Percentiles rank a stretch among this genome's conserved stretches.
Conservation (phyloP, 2,329 filamentous ascomycete genomes). For the Diaporthe sp. region DNA sequence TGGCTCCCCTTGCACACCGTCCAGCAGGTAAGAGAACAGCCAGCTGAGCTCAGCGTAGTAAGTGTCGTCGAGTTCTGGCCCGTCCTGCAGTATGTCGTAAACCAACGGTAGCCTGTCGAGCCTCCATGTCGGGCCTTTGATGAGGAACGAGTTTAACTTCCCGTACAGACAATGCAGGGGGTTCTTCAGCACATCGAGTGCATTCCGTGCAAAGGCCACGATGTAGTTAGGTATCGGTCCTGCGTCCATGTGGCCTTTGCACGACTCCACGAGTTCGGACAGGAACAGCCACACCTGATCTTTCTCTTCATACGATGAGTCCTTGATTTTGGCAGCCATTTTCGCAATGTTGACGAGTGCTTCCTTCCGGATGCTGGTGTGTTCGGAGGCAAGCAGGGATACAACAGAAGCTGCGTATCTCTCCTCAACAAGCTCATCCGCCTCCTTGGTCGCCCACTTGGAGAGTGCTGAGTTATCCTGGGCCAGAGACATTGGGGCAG, state of each 20-base stretch:
- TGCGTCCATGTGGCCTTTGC: slow-evolving; percentile 64
- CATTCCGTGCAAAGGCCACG: slow-evolving; percentile 79
- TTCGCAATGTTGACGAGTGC: slow-evolving; percentile 78
- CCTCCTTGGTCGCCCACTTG: slow-evolving; percentile 81
- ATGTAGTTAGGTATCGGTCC: slow-evolving; percentile 78
- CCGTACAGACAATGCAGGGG: slow-evolving; percentile 87
- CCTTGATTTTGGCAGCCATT: slow-evolving; percentile 72
- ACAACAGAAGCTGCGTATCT: slow-evolving; percentile 78
- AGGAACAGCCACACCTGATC: slow-evolving; percentile 84
- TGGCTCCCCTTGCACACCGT: slow-evolving; percentile 69
- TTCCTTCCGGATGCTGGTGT: slow-evolving; percentile 83
- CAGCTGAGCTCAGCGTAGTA: slow-evolving; percentile 81
- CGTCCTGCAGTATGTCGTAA: slow-evolving; percentile 70
- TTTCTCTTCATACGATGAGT: slow-evolving; percentile 80
- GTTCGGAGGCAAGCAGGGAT: slow-evolving; percentile 79
- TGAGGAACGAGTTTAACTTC: slow-evolving; percentile 88
- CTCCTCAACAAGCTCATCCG: slow-evolving; percentile 84
- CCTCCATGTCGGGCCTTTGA: slow-evolving; percentile 82
- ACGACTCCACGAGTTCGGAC: slow-evolving; percentile 84
- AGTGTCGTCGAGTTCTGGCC: slow-evolving; percentile 78
- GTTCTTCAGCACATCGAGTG: slow-evolving; percentile 77
- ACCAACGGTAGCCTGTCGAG: slow-evolving; percentile 80
- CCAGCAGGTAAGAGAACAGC: slow-evolving; percentile 79
- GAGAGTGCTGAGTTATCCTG: slow-evolving; percentile 66
- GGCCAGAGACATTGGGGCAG: slow-evolving; percentile 58